phyloP scores from a whole-genome alignment of 2,329 filamentous ascomycete genomes.

The Anthostomella pinea region DNA sequence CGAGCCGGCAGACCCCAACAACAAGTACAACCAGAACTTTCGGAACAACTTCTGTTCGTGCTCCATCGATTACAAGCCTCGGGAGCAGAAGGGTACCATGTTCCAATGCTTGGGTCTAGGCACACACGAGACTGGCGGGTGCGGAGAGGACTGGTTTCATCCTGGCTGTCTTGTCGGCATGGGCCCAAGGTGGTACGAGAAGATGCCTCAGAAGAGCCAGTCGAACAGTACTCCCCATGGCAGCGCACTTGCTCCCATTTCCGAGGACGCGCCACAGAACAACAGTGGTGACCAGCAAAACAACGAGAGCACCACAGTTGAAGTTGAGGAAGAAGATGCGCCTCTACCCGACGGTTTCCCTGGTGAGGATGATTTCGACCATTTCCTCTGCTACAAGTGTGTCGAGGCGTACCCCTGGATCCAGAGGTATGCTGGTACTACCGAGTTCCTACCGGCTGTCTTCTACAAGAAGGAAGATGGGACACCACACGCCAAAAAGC shows the following conservation, averaged over 20 bases:
- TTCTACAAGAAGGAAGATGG: conserved; percentile 39
- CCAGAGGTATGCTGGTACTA: conserved; percentile 76
- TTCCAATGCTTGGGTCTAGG: conserved; percentile 92
- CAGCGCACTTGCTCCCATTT: conserved; percentile 45
- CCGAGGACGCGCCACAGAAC: conserved; percentile 40
- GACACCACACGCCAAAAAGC: conserved; percentile 52
- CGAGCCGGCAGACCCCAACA: conserved; percentile 67
- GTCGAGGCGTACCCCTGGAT: conserved; percentile 87
- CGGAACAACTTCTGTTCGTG: conserved; percentile 90
- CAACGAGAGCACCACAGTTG: conserved; percentile 23
- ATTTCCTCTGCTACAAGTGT: conserved; percentile 92
- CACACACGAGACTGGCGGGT: conserved; percentile 76
- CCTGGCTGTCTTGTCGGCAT: conserved; percentile 86
- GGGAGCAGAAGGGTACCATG: conserved; percentile 94
- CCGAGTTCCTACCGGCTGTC: conserved; percentile 76
- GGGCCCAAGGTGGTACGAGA: conserved; percentile 68
- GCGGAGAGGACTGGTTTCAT: conserved; percentile 98
- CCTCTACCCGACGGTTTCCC: conserved; percentile 85
- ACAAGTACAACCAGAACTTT: conserved; percentile 96
- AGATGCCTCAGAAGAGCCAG: conserved; percentile 38
- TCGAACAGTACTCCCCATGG: conserved; percentile 14
- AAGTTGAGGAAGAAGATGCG: conserved; percentile 54
- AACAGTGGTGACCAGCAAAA: conserved; percentile 16
- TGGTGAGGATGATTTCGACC: conserved; percentile 82
- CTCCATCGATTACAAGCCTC: conserved; percentile 79